Percentiles rank a stretch among this genome's conserved stretches.
These are phyloP conservation scores for Mediolabrus comicus DNA, from an alignment of 108 stramenopile species.

Conservation along the genomic window DNA sequence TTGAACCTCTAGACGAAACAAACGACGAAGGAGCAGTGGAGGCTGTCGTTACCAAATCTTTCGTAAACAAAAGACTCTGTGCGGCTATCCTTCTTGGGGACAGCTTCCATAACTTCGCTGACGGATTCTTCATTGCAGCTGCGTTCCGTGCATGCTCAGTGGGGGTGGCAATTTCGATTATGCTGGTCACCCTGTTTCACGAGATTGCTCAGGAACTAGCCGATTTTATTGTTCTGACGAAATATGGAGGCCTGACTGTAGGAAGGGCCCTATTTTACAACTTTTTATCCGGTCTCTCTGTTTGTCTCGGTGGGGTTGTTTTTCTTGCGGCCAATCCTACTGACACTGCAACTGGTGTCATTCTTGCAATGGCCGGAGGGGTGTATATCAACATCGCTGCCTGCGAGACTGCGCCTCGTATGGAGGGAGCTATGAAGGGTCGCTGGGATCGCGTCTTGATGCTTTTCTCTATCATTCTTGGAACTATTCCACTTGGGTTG, in stretches of 20 bases:
- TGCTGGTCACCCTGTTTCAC: conserved; percentile 66
- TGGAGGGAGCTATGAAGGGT: conserved; percentile 20
- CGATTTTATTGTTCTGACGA: conserved; percentile 74
- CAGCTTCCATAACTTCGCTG: conserved; percentile 78
- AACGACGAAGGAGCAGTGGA: background rate
- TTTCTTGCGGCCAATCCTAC: conserved; percentile 52
- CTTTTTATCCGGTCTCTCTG: conserved; percentile 65
- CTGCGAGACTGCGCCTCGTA: conserved; percentile 56
- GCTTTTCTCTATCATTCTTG: conserved; percentile 59
- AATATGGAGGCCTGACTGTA: conserved; percentile 53
- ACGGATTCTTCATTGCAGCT: conserved; percentile 82
- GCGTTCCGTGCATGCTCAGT: conserved; percentile 58
- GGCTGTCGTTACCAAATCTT: conserved; percentile 5
- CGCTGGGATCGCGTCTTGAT: conserved; percentile 30
- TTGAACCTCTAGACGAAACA: background rate
- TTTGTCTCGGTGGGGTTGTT: conserved; percentile 61
- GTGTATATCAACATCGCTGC: conserved; percentile 77
- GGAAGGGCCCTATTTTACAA: conserved; percentile 58
- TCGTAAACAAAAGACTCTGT: conserved; percentile 37
- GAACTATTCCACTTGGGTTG: conserved; percentile 76
- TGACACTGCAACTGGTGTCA: conserved; percentile 48
- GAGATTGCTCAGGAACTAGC: conserved; percentile 85
- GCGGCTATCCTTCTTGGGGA: conserved; percentile 62
- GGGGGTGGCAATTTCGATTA: conserved; percentile 49
- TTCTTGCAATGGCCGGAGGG: conserved; percentile 73